phyloP scores from a whole-genome alignment of 2,329 filamentous ascomycete genomes.

The Reticulascus tulasneorum region DNA sequence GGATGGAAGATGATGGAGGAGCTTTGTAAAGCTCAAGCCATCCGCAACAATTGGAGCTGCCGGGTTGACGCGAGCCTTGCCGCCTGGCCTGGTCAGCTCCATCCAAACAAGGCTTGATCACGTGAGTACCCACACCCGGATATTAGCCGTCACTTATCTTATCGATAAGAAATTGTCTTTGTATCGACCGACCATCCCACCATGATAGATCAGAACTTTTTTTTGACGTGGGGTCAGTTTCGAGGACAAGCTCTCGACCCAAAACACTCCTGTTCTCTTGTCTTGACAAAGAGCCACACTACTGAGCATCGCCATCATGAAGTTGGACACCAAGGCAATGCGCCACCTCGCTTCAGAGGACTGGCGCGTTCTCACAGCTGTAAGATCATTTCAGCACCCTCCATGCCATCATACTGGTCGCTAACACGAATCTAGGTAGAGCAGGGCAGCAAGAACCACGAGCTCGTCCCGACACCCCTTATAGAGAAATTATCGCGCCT shows the following conservation, averaged over 20 bases:
- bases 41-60: slow-evolving; percentile 27
- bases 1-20: slow-evolving; percentile 34
- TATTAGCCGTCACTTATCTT: slow-evolving; percentile 12
- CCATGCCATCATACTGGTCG: slow-evolving; percentile 22
- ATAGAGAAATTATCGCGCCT: slow-evolving; percentile 82
- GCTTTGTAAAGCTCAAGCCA: slow-evolving; percentile 36
- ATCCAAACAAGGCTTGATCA: no score
- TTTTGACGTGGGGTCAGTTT: slow-evolving; percentile 1
- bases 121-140: no score
- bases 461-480: slow-evolving; percentile 86
- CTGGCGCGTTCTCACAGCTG: slow-evolving; percentile 90
- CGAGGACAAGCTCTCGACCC: not conserved
- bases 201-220: slow-evolving; percentile 10
- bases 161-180: slow-evolving; percentile 23
- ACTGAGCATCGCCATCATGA: slow-evolving; percentile 70
- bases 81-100: slow-evolving; percentile 34
- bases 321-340: slow-evolving; percentile 89
- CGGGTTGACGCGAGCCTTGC: slow-evolving; percentile 43
- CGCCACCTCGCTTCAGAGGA: slow-evolving; percentile 90
- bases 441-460: slow-evolving; percentile 91
- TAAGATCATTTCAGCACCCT: slow-evolving; percentile 45
- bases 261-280: not conserved
- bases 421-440: slow-evolving; percentile 66
- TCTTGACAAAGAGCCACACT: not conserved
- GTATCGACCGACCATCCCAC: slow-evolving; percentile 18